Percentiles rank a stretch among this genome's conserved stretches.
These are phyloP conservation scores for Coemansia sp. DNA, from an alignment of 192 early-diverging fungal genomes.

Conservation along the genomic window DNA sequence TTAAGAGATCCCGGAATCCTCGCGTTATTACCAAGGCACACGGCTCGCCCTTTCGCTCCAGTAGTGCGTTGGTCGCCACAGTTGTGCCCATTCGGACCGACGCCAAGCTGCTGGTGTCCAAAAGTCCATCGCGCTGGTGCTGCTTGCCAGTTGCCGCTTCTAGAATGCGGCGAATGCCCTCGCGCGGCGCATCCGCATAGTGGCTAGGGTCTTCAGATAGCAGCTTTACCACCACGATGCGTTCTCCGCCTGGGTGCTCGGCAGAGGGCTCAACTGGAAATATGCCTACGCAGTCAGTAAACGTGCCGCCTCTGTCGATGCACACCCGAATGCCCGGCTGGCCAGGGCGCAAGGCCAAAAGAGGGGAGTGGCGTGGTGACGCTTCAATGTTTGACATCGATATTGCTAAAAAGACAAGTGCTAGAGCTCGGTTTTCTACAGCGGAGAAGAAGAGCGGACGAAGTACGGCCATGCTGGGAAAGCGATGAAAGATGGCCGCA, in stretches of 20 bases:
- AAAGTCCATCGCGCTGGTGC: constrained; percentile 63
- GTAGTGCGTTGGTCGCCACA: constrained; percentile 91
- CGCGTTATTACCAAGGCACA: constrained; percentile 86
- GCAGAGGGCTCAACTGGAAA: constrained; percentile 53
- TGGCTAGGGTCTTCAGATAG: constrained; percentile 88
- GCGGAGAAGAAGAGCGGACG: too few relatives aligned
- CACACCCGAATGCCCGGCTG: constrained; percentile 45
- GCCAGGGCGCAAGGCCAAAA: constrained; percentile 9
- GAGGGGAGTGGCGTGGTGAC: constrained; percentile 1
- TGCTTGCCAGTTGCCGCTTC: constrained; percentile 71
- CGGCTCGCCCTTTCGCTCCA: constrained; percentile 85
- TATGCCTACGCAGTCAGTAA: constrained; percentile 92
- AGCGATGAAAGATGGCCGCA: not conserved
- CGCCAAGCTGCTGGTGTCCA: constrained; percentile 70
- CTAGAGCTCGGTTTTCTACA: too few relatives aligned
- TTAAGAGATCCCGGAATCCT: constrained; percentile 83
- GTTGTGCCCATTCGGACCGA: constrained; percentile 96
- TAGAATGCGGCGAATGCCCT: constrained; percentile 87
- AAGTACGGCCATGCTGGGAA: too few relatives aligned
- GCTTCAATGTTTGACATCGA: not conserved
- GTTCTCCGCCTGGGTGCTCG: constrained; percentile 45
- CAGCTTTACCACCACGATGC: constrained; percentile 80
- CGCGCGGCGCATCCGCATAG: constrained; percentile 90
- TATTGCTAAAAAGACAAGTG: not conserved
- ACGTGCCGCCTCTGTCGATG: constrained; percentile 95